Evolutionary conservation across 1,284 basidiomycete genomes (phyloP), one percentile per base, ranked within the genome.

Genomic region (Boletus sp.): DNA sequence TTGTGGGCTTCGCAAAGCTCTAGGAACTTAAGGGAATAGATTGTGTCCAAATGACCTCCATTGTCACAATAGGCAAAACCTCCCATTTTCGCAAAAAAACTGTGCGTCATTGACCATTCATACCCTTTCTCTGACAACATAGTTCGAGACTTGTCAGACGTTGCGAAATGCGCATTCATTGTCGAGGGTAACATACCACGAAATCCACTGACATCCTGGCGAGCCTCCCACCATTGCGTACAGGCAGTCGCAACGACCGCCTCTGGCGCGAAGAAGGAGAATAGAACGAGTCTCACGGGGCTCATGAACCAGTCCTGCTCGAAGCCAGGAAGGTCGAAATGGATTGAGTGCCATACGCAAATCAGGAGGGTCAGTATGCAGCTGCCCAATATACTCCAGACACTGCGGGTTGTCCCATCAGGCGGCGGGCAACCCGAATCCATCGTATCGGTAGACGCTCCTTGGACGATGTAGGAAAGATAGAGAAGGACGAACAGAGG

Each of bases 81-180:
- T 5, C 47, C 29, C 44, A 47, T 38, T 5, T 46, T 23, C 6
- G 47, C 47, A 14, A 48, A 48, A 19, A 35, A 38, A 8, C 42
- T 38, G 35, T 48, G 43, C 3, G 27, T 16, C 46, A 48, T 46
- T 13, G 43, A 48, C 47, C 43, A 48, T 3, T 20, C 10, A 17
- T 46, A 47, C 4, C 35, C 42, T 9, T 32, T 13, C 2, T 19
- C 46, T 48, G 26, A n/a, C n/a, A n/a, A n/a, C n/a, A n/a, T n/a
- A n/a, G n/a, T n/a, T n/a, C n/a, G n/a, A n/a, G n/a, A n/a, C n/a
- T n/a, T n/a, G n/a, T n/a, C n/a, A n/a, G n/a, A n/a, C n/a, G n/a
- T n/a, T n/a, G n/a, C n/a, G n/a, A n/a, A n/a, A n/a, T n/a, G 16
- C 14, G 29, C 8, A 4, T n/a, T 17, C n/a, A n/a, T n/a, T n/a